Conservation (phyloP, 129 eudicot species). For the Oenanthe sinensis region DNA sequence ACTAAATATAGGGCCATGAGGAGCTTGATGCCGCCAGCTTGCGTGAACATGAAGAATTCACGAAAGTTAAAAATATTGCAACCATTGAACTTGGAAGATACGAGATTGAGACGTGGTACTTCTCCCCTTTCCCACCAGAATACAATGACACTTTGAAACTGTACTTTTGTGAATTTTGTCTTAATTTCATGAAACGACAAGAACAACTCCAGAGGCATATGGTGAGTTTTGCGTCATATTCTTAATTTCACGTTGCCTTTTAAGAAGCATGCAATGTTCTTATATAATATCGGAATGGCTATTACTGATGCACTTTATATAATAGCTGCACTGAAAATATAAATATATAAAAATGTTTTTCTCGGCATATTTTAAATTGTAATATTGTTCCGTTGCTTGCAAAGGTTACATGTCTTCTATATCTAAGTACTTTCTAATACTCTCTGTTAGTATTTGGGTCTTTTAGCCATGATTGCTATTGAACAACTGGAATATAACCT, state of each 20-base stretch:
- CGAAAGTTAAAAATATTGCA: constrained; percentile 92
- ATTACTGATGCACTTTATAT: neutral
- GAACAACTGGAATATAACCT: neutral
- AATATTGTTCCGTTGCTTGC: neutral
- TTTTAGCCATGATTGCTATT: neutral
- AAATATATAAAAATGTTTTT: neutral
- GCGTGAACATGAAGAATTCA: constrained; percentile 98
- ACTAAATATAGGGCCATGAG: constrained; percentile 66
- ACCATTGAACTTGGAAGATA: constrained; percentile 91
- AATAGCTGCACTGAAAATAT: neutral
- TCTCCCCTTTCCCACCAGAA: constrained; percentile 98
- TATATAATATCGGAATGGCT: neutral
- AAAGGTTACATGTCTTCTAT: neutral
- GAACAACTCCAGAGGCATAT: constrained; percentile 97
- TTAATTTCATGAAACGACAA: constrained; percentile 91
- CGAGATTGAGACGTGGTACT: constrained; percentile 99
- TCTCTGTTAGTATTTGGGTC: neutral
- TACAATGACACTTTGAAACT: constrained; percentile 84
- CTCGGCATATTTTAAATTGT: neutral
- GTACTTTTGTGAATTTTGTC: constrained; percentile 96
- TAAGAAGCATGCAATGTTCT: neutral
- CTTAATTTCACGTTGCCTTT: neutral
- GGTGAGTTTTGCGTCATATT: constrained; percentile 37
- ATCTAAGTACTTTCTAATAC: neutral
- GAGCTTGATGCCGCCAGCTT: constrained; percentile 99